Conservation (phyloP, 2,329 filamentous ascomycete species). For the Truncatella angustata region DNA sequence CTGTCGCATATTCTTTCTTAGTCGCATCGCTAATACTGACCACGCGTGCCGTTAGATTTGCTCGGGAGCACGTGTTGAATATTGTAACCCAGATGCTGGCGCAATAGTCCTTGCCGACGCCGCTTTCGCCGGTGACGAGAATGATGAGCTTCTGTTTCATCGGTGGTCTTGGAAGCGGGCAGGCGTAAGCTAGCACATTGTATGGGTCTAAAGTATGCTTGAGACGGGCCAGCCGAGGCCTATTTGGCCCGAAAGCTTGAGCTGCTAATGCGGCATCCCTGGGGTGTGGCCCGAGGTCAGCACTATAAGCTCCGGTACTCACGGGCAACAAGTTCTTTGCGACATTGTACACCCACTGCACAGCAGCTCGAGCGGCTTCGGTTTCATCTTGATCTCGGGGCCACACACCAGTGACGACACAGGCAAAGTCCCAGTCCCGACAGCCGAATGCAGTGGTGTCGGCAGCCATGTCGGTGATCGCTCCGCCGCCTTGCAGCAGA, state of each 20-base stretch:
- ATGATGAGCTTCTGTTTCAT: slow-evolving; percentile 47
- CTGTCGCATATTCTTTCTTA: slow-evolving; percentile 56
- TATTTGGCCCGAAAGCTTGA: slow-evolving; percentile 57
- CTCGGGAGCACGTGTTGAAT: slow-evolving; percentile 27
- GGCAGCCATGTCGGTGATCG: slow-evolving; percentile 39
- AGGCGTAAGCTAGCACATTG: slow-evolving; percentile 53
- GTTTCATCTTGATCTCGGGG: slow-evolving; percentile 49
- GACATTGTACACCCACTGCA: slow-evolving; percentile 57
- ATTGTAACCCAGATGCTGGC: slow-evolving; percentile 49
- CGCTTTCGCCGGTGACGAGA: slow-evolving; percentile 53
- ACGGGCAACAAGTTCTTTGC: slow-evolving; percentile 44
- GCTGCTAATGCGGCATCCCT: slow-evolving; percentile 50
- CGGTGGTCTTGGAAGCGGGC: slow-evolving; percentile 44
- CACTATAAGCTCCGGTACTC: slow-evolving; percentile 53
- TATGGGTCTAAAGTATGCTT: slow-evolving; percentile 48
- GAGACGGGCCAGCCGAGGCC: slow-evolving; percentile 44
- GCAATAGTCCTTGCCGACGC: slow-evolving; percentile 61
- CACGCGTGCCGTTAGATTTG: slow-evolving; percentile 34
- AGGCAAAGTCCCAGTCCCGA: slow-evolving; percentile 63
- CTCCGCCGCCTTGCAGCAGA: slow-evolving; percentile 58
- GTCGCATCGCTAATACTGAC: slow-evolving; percentile 56
- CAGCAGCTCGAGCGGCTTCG: slow-evolving; percentile 31
- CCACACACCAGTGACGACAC: slow-evolving; percentile 63
- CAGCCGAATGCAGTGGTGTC: slow-evolving; percentile 59
- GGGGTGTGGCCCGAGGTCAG: slow-evolving; percentile 62